Base-by-base conservation (phyloP, 345 rosid species). In the Combretum micranthum region DNA sequence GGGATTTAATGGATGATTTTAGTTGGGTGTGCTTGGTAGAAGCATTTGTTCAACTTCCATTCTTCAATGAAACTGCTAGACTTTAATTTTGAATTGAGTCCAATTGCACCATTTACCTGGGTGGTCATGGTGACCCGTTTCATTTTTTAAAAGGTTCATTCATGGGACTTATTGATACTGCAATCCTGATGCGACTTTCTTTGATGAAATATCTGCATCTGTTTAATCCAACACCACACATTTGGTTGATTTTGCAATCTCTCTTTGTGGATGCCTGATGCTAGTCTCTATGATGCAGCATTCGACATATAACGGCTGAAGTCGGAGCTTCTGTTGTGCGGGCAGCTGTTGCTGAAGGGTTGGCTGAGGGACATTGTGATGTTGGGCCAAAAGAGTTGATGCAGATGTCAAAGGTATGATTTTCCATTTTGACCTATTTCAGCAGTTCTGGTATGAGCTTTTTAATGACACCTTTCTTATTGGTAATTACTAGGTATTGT, bases 261-360 rank as follows among this genome's bases (percentile, higher is more conserved):
- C 25, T 32, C 44, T 23, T 37, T 23, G 26, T 25, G 26, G 26
- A 25, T 25, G 26, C 26, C 42, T 55, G 60, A 62, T 67, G 16
- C 44, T 3, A 15, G 47, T 52, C 32, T 56, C 15, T 43, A 47
- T 56, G 50, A 64, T 76, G 78, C 92, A 93, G 99, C 62, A 93
- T 93, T 58, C 80, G 99, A 59, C 76, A 93, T 64, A 85, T 93
- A 53, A 89, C 96, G 14, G 88, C 92, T 5, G 92, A 89, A 75
- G 99, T 93, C 8, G 96, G 94, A 47, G 92, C 99, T 10, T 91
- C 99, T 50, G 99, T 93, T 71, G 49, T 93, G 59, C 78, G 74
- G 69, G 84, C 99, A 62, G 96, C 99, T 4, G 84, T 88, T 50
- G 71, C 73, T 15, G 97, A 89, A 64, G 85, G 69, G 52, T n/a